Percentiles rank a stretch among this genome's conserved stretches.
Conservation (phyloP, 1,284 basidiomycete genomes). For the Papiliotrema nemorosa region DNA sequence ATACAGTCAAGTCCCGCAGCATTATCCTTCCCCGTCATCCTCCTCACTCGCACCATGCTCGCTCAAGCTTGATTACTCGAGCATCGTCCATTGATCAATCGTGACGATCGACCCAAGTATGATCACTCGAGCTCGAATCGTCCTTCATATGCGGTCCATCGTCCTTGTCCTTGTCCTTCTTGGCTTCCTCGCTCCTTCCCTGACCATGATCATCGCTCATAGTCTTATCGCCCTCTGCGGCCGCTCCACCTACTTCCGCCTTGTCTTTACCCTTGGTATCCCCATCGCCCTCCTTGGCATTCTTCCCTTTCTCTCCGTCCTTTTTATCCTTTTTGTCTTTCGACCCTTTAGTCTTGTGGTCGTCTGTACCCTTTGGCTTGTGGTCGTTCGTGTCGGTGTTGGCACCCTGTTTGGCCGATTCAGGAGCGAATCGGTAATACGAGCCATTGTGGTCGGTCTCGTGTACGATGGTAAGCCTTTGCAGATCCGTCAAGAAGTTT, state of each 20-base stretch:
- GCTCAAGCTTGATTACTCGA: too few relatives aligned
- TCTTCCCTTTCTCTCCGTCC: not conserved
- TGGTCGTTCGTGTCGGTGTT: not conserved
- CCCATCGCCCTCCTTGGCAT: not conserved
- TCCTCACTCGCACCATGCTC: too few relatives aligned
- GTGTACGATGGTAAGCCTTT: constrained; percentile 55
- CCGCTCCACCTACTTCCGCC: constrained; percentile 1
- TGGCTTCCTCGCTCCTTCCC: not conserved
- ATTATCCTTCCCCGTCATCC: too few relatives aligned
- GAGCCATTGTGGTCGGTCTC: constrained; percentile 36
- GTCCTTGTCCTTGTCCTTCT: constrained; percentile 1
- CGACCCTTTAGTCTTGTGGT: not conserved
- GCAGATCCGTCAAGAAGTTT: constrained; percentile 54
- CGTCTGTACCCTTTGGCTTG: not conserved
- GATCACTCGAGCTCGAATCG: not conserved
- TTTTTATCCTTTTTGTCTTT: not conserved
- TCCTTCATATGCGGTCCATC: not conserved
- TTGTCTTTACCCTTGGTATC: constrained; percentile 1
- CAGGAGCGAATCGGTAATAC: constrained; percentile 26
- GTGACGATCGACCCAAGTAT: not conserved
- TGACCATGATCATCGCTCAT: constrained; percentile 1
- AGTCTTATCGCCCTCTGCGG: constrained; percentile 8
- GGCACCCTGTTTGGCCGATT: too few relatives aligned
- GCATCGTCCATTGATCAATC: not conserved
- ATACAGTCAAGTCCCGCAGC: too few relatives aligned